These are phyloP conservation scores for Amaranthus palmeri DNA, from an alignment of 148 eudicot genomes.

Conservation along the genomic window DNA sequence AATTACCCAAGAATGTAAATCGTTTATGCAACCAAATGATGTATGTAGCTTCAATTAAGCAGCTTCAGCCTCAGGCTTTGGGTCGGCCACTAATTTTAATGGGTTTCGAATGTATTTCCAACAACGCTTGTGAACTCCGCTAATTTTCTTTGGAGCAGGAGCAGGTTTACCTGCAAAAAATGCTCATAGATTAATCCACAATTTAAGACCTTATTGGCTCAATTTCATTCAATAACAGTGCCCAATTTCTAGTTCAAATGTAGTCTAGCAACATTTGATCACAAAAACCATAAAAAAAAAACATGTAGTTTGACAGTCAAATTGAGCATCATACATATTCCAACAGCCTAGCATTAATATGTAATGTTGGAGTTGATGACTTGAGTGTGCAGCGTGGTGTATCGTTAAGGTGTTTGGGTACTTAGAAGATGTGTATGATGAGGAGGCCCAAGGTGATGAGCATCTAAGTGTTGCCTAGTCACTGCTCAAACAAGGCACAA, in stretches of 20 bases:
- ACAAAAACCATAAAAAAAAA: neutral
- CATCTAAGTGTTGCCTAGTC: too few relatives aligned
- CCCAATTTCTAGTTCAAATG: neutral
- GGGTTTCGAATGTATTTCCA: conserved; percentile 68
- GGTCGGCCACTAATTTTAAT: conserved; percentile 32
- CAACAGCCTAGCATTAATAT: too few relatives aligned
- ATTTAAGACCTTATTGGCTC: neutral
- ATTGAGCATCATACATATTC: neutral
- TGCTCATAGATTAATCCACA: neutral
- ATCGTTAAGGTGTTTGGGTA: too few relatives aligned
- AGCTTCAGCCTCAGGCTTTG: conserved; percentile 46
- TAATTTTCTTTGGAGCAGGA: conserved; percentile 77
- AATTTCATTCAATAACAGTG: neutral
- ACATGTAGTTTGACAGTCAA: neutral
- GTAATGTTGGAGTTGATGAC: too few relatives aligned
- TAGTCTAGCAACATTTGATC: neutral
- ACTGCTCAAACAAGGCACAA: too few relatives aligned
- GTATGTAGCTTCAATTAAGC: conserved; percentile 28
- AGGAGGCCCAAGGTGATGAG: too few relatives aligned
- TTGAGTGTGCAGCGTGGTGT: too few relatives aligned
- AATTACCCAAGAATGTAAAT: neutral
- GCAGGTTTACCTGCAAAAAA: conserved; percentile 55
- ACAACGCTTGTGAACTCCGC: conserved; percentile 96
- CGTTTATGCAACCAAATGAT: neutral
- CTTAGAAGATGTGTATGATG: too few relatives aligned